These are phyloP conservation scores for Tardiomyces depauwii DNA, from an alignment of 1,139 yeast species.

Conservation along the genomic window DNA sequence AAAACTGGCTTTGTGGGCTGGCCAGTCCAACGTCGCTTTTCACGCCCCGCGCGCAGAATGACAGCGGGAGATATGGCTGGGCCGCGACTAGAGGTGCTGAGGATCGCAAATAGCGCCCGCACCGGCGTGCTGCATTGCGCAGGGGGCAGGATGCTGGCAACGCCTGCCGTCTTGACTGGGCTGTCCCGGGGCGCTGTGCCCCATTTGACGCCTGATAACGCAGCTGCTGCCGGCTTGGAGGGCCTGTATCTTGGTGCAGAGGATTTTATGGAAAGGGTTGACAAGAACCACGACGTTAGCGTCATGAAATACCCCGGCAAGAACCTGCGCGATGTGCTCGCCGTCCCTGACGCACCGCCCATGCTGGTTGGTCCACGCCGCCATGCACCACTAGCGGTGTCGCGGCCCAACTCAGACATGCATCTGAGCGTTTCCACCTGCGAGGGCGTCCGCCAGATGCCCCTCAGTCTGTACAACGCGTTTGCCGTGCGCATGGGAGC, in stretches of 20 bases:
- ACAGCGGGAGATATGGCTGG: neutral
- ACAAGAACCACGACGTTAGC: conserved; percentile 5
- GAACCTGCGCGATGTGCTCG: conserved; percentile 11
- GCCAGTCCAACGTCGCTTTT: no score
- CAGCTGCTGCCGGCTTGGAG: conserved; percentile 9
- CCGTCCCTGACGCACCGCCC: conserved; percentile 15
- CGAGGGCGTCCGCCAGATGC: conserved; percentile 26
- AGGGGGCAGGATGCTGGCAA: neutral
- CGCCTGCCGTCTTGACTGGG: conserved; percentile 23
- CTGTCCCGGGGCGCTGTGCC: conserved; percentile 31
- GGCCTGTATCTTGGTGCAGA: conserved; percentile 22
- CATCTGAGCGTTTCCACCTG: conserved; percentile 24
- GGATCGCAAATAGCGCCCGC: neutral
- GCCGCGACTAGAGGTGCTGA: neutral
- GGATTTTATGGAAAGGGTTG: conserved; percentile 17
- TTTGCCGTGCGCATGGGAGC: conserved; percentile 17
- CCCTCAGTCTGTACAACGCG: conserved; percentile 15
- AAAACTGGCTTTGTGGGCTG: no score
- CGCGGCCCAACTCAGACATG: conserved; percentile 25
- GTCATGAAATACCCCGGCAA: conserved; percentile 13
- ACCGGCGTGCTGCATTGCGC: neutral
- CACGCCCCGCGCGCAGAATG: neutral
- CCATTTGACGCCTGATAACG: conserved; percentile 31
- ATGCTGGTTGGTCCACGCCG: conserved; percentile 19
- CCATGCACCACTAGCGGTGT: conserved; percentile 20